A percentile compares a stretch with the other conserved stretches of the same genome.
phyloP scores from a whole-genome alignment of 257 asterid species.

The Hygrophila difformis region DNA sequence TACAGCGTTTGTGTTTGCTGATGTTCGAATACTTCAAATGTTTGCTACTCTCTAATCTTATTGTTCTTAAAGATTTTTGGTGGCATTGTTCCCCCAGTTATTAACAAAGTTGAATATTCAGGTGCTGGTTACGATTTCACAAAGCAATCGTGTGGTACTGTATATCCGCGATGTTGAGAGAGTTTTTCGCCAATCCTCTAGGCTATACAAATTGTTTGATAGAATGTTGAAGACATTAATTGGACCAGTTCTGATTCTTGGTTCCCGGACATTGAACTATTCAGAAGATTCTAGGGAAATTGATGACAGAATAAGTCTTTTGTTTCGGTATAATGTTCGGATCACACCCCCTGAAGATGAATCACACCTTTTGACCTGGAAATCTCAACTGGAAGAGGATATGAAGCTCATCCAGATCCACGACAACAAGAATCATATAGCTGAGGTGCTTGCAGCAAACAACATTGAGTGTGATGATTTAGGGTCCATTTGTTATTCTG shows the following conservation, averaged over 20 bases:
- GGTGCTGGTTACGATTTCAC: constrained; percentile 76
- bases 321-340: constrained; percentile 79
- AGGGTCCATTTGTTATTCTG: constrained; percentile 72
- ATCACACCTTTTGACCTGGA: constrained; percentile 66
- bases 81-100: no score
- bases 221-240: constrained; percentile 72
- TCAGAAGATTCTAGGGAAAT: constrained; percentile 50
- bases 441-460: constrained; percentile 89
- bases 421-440: constrained; percentile 83
- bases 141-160: constrained; percentile 53
- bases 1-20: no score
- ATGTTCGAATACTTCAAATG: no score
- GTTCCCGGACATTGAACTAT: constrained; percentile 65
- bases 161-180: constrained; percentile 81
- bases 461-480: constrained; percentile 88
- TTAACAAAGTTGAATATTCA: constrained; percentile 21
- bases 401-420: constrained; percentile 69
- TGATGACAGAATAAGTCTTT: constrained; percentile 47
- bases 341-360: constrained; percentile 89
- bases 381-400: constrained; percentile 83
- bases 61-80: no score
- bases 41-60: no score
- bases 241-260: constrained; percentile 80
- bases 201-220: constrained; percentile 53
- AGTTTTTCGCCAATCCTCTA: constrained; percentile 50